Conservation (phyloP, 129 eudicot genomes). For the Sambucus nigra region DNA sequence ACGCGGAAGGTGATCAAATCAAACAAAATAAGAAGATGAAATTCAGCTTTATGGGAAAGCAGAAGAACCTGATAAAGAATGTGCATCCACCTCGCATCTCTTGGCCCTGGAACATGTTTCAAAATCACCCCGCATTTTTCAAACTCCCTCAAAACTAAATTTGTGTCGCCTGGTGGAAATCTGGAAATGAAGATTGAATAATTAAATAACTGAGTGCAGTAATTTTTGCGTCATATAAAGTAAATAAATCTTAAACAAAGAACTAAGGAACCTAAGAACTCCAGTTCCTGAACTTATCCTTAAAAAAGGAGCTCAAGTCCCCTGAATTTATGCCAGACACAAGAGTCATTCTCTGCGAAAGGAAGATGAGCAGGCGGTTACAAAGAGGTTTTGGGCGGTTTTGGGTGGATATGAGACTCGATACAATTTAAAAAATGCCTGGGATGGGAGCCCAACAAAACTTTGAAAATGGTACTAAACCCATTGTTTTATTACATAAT, state of each 20-base stretch:
- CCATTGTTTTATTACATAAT: too few relatives aligned
- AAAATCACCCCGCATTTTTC: constrained; percentile 86
- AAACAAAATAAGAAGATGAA: constrained; percentile 1
- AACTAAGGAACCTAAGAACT: too few relatives aligned
- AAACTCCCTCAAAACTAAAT: constrained; percentile 86
- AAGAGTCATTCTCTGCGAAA: too few relatives aligned
- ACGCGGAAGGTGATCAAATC: neutral
- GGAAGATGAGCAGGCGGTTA: too few relatives aligned
- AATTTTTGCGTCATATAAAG: neutral
- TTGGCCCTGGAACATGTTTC: constrained; percentile 87
- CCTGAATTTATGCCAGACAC: neutral
- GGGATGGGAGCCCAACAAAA: too few relatives aligned
- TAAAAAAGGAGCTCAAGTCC: neutral
- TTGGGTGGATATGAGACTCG: too few relatives aligned
- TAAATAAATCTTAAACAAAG: neutral
- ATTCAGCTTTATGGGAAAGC: constrained; percentile 1
- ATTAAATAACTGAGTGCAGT: neutral
- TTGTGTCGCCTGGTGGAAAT: constrained; percentile 82
- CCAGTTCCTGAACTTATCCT: too few relatives aligned
- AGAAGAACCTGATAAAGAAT: constrained; percentile 77
- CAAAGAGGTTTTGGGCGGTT: too few relatives aligned
- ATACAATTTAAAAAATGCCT: too few relatives aligned
- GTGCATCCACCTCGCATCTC: constrained; percentile 97
- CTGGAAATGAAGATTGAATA: constrained; percentile 24
- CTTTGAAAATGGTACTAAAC: too few relatives aligned